Base-by-base conservation (phyloP, 306 rosid species). In the Ziziphus jujuba region DNA sequence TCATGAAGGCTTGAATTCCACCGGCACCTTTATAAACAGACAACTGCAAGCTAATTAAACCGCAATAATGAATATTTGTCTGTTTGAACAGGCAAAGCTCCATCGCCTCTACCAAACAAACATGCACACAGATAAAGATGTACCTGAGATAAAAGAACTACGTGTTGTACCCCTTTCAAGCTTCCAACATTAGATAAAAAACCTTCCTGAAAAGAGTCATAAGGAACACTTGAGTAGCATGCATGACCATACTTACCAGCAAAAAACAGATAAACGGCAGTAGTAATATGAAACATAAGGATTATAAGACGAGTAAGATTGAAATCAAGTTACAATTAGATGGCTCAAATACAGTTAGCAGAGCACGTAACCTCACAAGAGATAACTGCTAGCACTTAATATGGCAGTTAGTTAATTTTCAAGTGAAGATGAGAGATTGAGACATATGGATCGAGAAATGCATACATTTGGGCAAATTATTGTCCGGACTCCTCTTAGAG, bases 111-210 rank as follows among this genome's bases (percentile, higher is more conserved):
- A 7, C 19, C 52, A 6, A 10, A 43, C 28, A 8, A 31, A 63
- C 56, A 35, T 6, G n/a, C 2, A 35, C 24, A 43, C 17, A 31
- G n/a, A 59, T 40, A 57, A 72, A 48, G 54, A 19, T 67, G 79
- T 83, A 90, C 98, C 96, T 84, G 98, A 25, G 98, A 90, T 62
- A 88, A 77, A 63, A 93, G 83, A 73, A 93, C 83, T 54, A 93
- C 76, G 79, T 93, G 96, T 61, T 82, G 84, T 69, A 82, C 83
- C 44, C 96, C 96, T 81, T 80, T 84, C 79, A 88, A 84, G 83
- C 80, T 80, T 64, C 74, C 91, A 73, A 61, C 77, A 4, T 56
- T 76, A 23, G 95, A 88, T 78, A 88, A 77, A 78, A 93, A 93
- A 54, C 98, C 98, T 81, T 90, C 96, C 98, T 90, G 80, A 70